Base-by-base conservation (phyloP, 805 yeast species). In the Jamesozyma piceae region DNA sequence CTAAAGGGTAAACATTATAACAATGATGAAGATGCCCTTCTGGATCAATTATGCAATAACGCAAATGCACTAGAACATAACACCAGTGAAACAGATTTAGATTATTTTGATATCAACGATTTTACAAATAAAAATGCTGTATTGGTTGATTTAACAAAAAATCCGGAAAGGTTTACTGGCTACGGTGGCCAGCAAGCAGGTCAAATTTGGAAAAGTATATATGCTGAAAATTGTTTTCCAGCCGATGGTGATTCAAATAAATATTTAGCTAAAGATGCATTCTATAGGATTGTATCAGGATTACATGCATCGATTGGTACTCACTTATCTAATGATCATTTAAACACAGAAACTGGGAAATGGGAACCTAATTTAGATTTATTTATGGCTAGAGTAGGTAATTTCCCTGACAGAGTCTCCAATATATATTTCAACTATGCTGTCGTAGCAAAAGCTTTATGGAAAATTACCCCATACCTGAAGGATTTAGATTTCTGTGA, bases 101-200 rank as follows among this genome's bases (percentile, higher is more conserved):
- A 81, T 54, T 84, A 82, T 65, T 79, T 85, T 56, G 84, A 80
- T 57, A 64, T 80, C 31, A 85, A 78, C 53, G 75, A 61, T 40
- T 72, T 70, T 38, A 72, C 74, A 37, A 76, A 73, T 50, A 77
- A 77, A 52, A 74, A 78, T 46, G 79, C 88, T 42, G 96, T 87
- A 1, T 81, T 82, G 53, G 95, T 92, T 24, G 87, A 89, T 55
- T 72, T 92, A 43, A 70, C 81, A 18, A 85, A 83, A 42, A 94
- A 94, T 57, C 96, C 95, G 1, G 99, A 92, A 63, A 72, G 97
- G 55, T 92, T 85, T 66, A 94, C 98, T 0, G 98, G 98, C 0
- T 92, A 92, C 57, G 83, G 88, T 27, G 98, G 98, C 26, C 78
- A 80, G 39, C 95, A 92, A 55, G 86, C 96, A 19, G 78, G 81